Conservation (phyloP, 768 basidiomycete genomes). For the Harrya chromipes region DNA sequence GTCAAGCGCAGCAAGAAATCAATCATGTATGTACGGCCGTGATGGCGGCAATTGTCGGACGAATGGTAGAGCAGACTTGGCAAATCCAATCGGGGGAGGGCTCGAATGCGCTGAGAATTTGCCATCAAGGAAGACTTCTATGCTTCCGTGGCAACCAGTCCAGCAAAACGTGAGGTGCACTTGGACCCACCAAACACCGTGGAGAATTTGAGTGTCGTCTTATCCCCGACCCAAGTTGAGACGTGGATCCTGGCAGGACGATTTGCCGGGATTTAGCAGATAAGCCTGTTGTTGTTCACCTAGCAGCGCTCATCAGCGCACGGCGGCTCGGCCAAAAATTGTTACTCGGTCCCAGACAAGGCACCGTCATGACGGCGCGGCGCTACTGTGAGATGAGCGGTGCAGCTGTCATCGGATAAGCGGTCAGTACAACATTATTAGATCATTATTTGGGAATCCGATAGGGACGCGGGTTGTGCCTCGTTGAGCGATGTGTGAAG, state of each 20-base stretch:
- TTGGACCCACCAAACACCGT: slow-evolving; percentile 20
- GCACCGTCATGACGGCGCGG: slow-evolving; percentile 1
- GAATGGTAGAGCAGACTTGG: slow-evolving; percentile 9
- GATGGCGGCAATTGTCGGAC: slow-evolving; percentile 21
- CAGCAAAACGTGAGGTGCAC: slow-evolving; percentile 24
- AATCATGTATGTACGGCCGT: neutral
- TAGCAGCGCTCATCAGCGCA: slow-evolving; percentile 25
- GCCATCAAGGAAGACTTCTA: slow-evolving; percentile 29
- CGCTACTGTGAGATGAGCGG: slow-evolving; percentile 18
- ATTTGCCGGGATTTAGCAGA: neutral
- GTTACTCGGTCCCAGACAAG: slow-evolving; percentile 19
- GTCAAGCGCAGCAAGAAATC: slow-evolving; percentile 4
- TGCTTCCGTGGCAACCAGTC: slow-evolving; percentile 30
- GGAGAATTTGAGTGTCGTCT: slow-evolving; percentile 20
- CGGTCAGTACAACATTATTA: slow-evolving; percentile 19
- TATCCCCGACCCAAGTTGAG: slow-evolving; percentile 7
- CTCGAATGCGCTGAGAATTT: slow-evolving; percentile 20
- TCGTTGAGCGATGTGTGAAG: slow-evolving; percentile 31
- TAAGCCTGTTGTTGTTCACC: neutral
- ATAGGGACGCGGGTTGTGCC: slow-evolving; percentile 28
- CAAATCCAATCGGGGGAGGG: slow-evolving; percentile 10
- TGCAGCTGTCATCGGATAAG: slow-evolving; percentile 21
- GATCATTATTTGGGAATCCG: slow-evolving; percentile 27
- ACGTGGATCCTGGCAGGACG: neutral
- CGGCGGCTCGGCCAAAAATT: slow-evolving; percentile 1